Conservation (phyloP, 257 asterid genomes). For the Coffea eugenioides region DNA sequence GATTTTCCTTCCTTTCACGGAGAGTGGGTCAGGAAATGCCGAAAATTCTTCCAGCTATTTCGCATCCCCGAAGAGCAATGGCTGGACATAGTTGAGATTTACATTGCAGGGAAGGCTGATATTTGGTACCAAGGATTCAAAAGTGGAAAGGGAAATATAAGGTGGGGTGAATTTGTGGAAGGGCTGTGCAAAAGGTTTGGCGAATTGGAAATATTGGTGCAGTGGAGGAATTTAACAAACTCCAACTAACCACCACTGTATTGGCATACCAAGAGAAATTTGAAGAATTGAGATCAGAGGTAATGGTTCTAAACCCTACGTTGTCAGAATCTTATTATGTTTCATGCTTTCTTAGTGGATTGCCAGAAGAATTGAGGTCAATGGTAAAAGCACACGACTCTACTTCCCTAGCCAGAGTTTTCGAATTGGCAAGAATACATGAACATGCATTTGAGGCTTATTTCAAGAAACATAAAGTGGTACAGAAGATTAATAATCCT, state of each 20-base stretch:
- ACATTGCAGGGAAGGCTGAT: not conserved
- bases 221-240: not conserved
- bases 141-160: rapidly evolving
- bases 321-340: not conserved
- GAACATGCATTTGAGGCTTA: not conserved
- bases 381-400: not conserved
- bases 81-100: not conserved
- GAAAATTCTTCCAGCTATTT: too few species aligned
- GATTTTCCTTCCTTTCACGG: not conserved
- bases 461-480: not conserved
- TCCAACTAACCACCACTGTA: rapidly evolving
- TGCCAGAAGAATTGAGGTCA: not conserved
- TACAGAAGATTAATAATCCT: too few species aligned
- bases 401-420: not conserved
- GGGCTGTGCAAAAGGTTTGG: not conserved
- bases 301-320: not conserved
- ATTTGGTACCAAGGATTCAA: not conserved
- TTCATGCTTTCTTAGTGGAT: not conserved
- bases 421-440: not conserved
- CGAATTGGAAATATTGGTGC: too few species aligned
- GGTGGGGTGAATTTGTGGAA: rapidly evolving
- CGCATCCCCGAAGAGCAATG: too few species aligned
- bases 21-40: not conserved
- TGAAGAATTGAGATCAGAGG: not conserved
- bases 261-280: not conserved